Evolutionary conservation across 768 basidiomycete genomes (phyloP).

Genomic region (Amanita exitialis): DNA sequence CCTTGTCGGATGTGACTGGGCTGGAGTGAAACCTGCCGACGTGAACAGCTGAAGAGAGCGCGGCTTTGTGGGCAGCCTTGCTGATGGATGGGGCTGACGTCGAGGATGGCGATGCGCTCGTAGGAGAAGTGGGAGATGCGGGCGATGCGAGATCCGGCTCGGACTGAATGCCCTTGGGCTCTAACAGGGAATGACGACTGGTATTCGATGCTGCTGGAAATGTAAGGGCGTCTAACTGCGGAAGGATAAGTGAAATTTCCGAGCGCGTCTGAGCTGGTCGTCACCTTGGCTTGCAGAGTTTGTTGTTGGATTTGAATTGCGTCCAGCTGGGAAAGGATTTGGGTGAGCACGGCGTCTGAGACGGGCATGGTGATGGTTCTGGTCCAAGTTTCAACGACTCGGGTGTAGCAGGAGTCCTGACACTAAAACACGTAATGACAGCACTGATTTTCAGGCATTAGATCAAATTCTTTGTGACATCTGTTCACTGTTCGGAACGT

Average conservation of each 20-base stretch:
- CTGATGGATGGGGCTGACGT: constrained; percentile 8
- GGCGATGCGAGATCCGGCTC: constrained; percentile 22
- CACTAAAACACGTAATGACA: too few relatives aligned
- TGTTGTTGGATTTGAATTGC: constrained; percentile 68
- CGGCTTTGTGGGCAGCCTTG: constrained; percentile 15
- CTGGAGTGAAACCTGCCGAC: constrained; percentile 13
- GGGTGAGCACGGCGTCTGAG: constrained; percentile 53
- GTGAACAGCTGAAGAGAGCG: too few relatives aligned
- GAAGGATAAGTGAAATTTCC: background rate
- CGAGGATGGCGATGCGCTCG: constrained; percentile 7
- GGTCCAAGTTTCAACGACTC: too few relatives aligned
- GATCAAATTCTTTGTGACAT: too few relatives aligned
- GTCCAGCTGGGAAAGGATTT: constrained; percentile 66
- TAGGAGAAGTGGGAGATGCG: constrained; percentile 15
- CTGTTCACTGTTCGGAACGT: too few relatives aligned
- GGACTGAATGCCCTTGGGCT: constrained; percentile 7
- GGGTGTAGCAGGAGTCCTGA: too few relatives aligned
- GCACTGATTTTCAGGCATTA: too few relatives aligned
- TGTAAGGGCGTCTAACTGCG: constrained; percentile 43
- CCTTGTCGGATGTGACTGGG: constrained; percentile 33
- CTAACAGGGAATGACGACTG: constrained; percentile 12
- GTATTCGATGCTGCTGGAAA: background rate
- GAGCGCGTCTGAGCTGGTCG: background rate
- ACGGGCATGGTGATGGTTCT: constrained; percentile 23
- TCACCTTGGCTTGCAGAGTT: constrained; percentile 69